phyloP scores from a whole-genome alignment of 2,329 filamentous ascomycete species.

The Aspergillus pseudoviridinutans region DNA sequence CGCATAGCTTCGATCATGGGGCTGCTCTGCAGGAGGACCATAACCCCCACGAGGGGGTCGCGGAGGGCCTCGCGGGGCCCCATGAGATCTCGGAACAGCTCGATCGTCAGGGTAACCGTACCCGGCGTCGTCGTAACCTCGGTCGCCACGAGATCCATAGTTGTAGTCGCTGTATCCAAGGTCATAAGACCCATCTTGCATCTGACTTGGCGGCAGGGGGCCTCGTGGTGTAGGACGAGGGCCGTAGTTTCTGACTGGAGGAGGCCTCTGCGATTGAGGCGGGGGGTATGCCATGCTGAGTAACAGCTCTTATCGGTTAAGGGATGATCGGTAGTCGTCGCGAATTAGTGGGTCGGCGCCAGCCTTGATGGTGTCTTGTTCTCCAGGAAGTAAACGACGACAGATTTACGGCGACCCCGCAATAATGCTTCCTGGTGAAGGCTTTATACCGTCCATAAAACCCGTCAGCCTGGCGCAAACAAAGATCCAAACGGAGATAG shows the following conservation, averaged over 20 bases:
- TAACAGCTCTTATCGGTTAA: neutral
- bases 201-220: conserved; percentile 13
- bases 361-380: neutral
- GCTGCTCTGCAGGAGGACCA: conserved; percentile 18
- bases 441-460: neutral
- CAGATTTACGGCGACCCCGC: neutral
- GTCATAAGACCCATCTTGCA: conserved; percentile 24
- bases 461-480: neutral
- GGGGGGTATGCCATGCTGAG: conserved; percentile 36
- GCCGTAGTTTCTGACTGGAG: conserved; percentile 31
- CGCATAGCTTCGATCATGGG: conserved; percentile 18
- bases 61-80: conserved; percentile 24
- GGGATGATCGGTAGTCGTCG: neutral
- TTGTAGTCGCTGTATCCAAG: conserved; percentile 23
- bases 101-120: conserved; percentile 26
- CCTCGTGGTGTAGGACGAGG: conserved; percentile 19
- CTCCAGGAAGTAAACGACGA: neutral
- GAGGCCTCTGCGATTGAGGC: conserved; percentile 28
- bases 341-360: neutral
- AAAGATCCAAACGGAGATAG: neutral
- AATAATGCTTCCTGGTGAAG: neutral
- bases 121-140: conserved; percentile 24
- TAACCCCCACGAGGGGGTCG: conserved; percentile 30
- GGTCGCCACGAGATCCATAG: conserved; percentile 21
- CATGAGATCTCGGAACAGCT: conserved; percentile 23